phyloP scores from a whole-genome alignment of 2,329 filamentous ascomycete species.

The Alternaria ventricosa region DNA sequence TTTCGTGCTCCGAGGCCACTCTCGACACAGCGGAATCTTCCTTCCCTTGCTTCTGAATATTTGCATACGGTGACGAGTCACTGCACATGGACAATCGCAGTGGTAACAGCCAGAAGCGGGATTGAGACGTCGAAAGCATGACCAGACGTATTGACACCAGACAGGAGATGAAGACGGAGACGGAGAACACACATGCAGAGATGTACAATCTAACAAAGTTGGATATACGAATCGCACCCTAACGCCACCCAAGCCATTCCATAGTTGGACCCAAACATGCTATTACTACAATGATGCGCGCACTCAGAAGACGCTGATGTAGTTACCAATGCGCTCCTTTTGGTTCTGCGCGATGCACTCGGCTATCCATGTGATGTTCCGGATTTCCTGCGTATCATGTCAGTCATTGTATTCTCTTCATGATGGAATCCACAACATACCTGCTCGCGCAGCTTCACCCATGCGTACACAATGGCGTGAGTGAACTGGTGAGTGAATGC shows the following conservation, averaged over 20 bases:
- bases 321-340: slow-evolving; percentile 98
- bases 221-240: slow-evolving; percentile 41
- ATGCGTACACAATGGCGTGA: slow-evolving; percentile 92
- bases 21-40: neutral
- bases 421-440: slow-evolving; percentile 60
- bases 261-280: slow-evolving; percentile 35
- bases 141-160: neutral
- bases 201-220: slow-evolving; percentile 29
- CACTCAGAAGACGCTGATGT: slow-evolving; percentile 85
- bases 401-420: slow-evolving; percentile 6
- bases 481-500: slow-evolving; percentile 97
- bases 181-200: slow-evolving; percentile 1
- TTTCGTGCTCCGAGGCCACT: too few species aligned
- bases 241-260: slow-evolving; percentile 37
- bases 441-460: slow-evolving; percentile 97
- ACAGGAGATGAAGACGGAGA: neutral
- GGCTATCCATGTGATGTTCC: slow-evolving; percentile 99
- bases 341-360: slow-evolving; percentile 99
- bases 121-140: neutral
- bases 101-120: neutral
- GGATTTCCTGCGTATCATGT: slow-evolving; percentile 76
- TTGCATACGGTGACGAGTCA: neutral
- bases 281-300: slow-evolving; percentile 28
- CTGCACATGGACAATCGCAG: neutral
- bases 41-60: neutral